A percentile compares a stretch with the other conserved stretches of the same genome.
These are phyloP conservation scores for Cladochytrium replicatum DNA, from an alignment of 192 early-diverging fungal genomes.

Conservation along the genomic window DNA sequence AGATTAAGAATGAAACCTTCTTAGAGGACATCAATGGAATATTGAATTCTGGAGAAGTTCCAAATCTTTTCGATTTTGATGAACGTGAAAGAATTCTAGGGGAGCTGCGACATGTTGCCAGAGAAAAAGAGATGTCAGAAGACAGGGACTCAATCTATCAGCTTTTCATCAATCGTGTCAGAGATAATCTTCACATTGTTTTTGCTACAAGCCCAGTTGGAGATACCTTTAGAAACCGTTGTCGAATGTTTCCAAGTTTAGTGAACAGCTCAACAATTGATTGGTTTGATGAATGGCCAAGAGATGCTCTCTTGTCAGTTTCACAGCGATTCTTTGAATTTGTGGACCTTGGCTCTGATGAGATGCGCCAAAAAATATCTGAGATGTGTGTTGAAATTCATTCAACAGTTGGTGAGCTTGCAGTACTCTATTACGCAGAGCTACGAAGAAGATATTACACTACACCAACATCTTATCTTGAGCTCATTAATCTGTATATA, in stretches of 20 bases:
- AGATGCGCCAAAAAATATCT: slow-evolving; percentile 44
- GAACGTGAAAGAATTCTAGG: slow-evolving; percentile 53
- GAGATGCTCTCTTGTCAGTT: slow-evolving; percentile 45
- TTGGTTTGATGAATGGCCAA: slow-evolving; percentile 57
- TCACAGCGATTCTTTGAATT: slow-evolving; percentile 47
- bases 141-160: slow-evolving; percentile 49
- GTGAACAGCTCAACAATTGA: slow-evolving; percentile 56
- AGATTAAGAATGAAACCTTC: slow-evolving; percentile 49
- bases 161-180: slow-evolving; percentile 49
- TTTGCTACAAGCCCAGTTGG: slow-evolving; percentile 50
- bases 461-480: slow-evolving; percentile 49
- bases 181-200: slow-evolving; percentile 52
- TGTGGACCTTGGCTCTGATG: slow-evolving; percentile 47
- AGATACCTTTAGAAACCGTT: slow-evolving; percentile 45
- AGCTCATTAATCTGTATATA: slow-evolving; percentile 49
- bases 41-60: slow-evolving; percentile 52
- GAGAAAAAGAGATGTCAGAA: slow-evolving; percentile 44
- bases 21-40: slow-evolving; percentile 51
- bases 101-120: slow-evolving; percentile 34
- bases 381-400: slow-evolving; percentile 54
- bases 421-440: slow-evolving; percentile 39
- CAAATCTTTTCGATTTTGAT: slow-evolving; percentile 50
- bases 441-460: slow-evolving; percentile 46
- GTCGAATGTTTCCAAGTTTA: slow-evolving; percentile 49
- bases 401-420: slow-evolving; percentile 37